Evolutionary conservation across 139 green algal species (phyloP).

Genomic region (Chlorella sp.): DNA sequence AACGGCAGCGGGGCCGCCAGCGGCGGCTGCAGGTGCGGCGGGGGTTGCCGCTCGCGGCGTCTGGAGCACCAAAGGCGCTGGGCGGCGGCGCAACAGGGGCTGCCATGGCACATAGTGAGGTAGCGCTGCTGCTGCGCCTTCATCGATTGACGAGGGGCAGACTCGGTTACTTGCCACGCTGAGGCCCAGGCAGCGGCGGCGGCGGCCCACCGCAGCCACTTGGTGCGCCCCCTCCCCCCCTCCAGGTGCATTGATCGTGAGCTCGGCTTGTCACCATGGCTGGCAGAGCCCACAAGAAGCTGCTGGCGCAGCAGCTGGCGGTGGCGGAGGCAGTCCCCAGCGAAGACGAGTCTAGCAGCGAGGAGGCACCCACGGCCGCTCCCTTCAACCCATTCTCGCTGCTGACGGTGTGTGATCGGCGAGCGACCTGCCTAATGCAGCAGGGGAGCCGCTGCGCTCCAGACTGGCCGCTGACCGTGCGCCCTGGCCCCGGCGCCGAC

Average conservation of each 20-base stretch:
- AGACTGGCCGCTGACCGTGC: neutral
- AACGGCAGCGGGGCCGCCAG: neutral
- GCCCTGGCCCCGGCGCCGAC: too few species aligned
- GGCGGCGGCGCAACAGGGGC: too few species aligned
- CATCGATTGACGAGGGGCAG: too few species aligned
- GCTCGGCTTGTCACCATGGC: slow-evolving; percentile 17
- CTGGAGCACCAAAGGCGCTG: too few species aligned
- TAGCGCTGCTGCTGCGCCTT: too few species aligned
- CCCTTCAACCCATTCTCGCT: slow-evolving; percentile 81
- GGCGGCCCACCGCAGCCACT: too few species aligned
- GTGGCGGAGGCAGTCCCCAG: neutral
- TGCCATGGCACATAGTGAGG: too few species aligned
- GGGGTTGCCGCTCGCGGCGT: too few species aligned
- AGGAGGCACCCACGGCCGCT: neutral
- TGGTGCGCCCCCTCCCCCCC: too few species aligned
- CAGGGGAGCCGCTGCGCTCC: neutral
- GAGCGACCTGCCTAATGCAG: neutral
- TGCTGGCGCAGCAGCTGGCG: slow-evolving; percentile 29
- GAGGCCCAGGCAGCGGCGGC: too few species aligned
- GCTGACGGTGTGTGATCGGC: slow-evolving; percentile 63
- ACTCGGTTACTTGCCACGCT: too few species aligned
- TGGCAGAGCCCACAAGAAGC: slow-evolving; percentile 25
- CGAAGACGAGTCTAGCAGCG: neutral
- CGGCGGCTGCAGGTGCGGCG: too few species aligned
- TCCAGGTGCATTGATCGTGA: neutral